A percentile compares a stretch with the other conserved stretches of the same genome.
phyloP scores from a whole-genome alignment of 305 asterid genomes.

The Euphrasia arctica region DNA sequence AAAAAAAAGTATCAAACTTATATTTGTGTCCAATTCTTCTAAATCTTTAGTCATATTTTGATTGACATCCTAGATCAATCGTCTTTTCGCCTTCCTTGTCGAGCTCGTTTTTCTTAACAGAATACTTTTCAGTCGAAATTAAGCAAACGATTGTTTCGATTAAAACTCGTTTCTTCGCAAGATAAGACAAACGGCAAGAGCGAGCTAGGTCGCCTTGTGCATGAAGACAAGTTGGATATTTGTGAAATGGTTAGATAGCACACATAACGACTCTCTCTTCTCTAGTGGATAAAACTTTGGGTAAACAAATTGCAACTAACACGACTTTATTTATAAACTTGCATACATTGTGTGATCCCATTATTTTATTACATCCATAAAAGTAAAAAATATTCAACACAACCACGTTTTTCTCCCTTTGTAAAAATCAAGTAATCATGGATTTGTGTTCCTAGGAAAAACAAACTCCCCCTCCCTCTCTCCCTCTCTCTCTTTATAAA shows the following conservation, averaged over 20 bases:
- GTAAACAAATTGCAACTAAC: slow-evolving; percentile 56
- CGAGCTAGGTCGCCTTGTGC: not conserved
- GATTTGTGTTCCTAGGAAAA: slow-evolving; percentile 24
- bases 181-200: too few species aligned
- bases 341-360: not conserved
- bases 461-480: slow-evolving; percentile 9
- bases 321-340: slow-evolving; percentile 1
- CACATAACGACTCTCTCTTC: slow-evolving; percentile 6
- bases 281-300: slow-evolving; percentile 44
- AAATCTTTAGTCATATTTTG: too few species aligned
- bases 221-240: slow-evolving; percentile 6
- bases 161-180: too few species aligned
- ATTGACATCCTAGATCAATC: too few species aligned
- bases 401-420: slow-evolving; percentile 32
- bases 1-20: too few species aligned
- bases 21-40: too few species aligned
- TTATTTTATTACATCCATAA: not conserved
- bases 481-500: slow-evolving; percentile 14
- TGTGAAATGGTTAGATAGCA: slow-evolving; percentile 20
- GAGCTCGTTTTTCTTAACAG: too few species aligned
- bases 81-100: too few species aligned
- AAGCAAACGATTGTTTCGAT: too few species aligned
- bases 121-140: too few species aligned
- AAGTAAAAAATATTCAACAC: slow-evolving; percentile 28
- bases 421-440: slow-evolving; percentile 34